Evolutionary conservation across 2,329 filamentous ascomycete species (phyloP).

Genomic region (Claviceps sp.): DNA sequence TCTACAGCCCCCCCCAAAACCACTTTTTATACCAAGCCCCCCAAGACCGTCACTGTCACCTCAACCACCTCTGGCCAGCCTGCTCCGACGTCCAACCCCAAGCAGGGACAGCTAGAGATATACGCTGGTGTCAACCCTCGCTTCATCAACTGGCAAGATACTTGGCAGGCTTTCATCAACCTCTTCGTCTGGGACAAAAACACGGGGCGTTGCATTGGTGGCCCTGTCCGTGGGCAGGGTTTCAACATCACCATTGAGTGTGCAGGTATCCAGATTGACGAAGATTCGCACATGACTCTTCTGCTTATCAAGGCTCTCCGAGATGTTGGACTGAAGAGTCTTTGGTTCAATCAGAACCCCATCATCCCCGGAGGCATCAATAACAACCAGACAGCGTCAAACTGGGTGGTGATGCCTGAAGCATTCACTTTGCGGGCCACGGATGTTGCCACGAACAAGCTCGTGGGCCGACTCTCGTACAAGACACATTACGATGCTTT

Average conservation of each 20-base stretch:
- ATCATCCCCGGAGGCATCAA: slow-evolving; percentile 19
- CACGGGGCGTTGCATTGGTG: slow-evolving; percentile 20
- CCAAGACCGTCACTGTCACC: slow-evolving; percentile 12
- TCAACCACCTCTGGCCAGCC: slow-evolving; percentile 14
- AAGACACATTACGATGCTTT: slow-evolving; percentile 25
- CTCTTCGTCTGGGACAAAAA: slow-evolving; percentile 26
- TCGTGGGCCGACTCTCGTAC: slow-evolving; percentile 23
- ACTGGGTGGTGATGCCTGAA: slow-evolving; percentile 27
- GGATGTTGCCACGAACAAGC: slow-evolving; percentile 18
- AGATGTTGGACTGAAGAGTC: slow-evolving; percentile 24
- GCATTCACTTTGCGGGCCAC: slow-evolving; percentile 22
- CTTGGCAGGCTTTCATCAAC: slow-evolving; percentile 25
- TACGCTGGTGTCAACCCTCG: slow-evolving; percentile 22
- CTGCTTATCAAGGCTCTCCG: slow-evolving; percentile 25
- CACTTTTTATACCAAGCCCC: slow-evolving; percentile 18
- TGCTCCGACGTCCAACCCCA: slow-evolving; percentile 17
- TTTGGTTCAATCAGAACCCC: slow-evolving; percentile 27
- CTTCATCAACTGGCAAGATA: slow-evolving; percentile 26
- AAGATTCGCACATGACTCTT: slow-evolving; percentile 26
- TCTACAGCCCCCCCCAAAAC: slow-evolving; percentile 19
- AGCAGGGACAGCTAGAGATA: slow-evolving; percentile 18
- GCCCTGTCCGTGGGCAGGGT: slow-evolving; percentile 20
- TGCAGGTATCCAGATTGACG: slow-evolving; percentile 23
- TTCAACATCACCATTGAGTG: slow-evolving; percentile 25
- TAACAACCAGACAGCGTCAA: slow-evolving; percentile 15